Conservation (phyloP, 2,329 filamentous ascomycete species). For the Amauroascus verrucosus region DNA sequence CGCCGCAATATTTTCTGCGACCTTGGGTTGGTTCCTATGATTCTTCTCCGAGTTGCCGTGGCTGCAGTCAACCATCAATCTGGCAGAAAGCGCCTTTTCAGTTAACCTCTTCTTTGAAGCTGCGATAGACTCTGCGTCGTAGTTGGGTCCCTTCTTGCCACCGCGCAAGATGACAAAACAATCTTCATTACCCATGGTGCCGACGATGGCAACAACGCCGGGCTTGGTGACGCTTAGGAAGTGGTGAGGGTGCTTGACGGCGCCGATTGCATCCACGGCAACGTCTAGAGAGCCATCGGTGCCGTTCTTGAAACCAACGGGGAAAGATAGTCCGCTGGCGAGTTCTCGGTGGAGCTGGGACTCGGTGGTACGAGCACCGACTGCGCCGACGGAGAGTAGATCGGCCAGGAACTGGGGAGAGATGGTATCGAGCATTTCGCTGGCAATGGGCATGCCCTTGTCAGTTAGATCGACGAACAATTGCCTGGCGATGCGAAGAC, state of each 20-base stretch:
- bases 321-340: slow-evolving; percentile 88
- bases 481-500: slow-evolving; percentile 72
- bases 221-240: slow-evolving; percentile 97
- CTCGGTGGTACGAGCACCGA: slow-evolving; percentile 94
- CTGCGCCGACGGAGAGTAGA: slow-evolving; percentile 77
- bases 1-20: slow-evolving; percentile 67
- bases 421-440: slow-evolving; percentile 97
- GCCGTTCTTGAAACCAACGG: slow-evolving; percentile 98
- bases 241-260: slow-evolving; percentile 84
- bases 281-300: slow-evolving; percentile 85
- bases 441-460: slow-evolving; percentile 90
- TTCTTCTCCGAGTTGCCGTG: slow-evolving; percentile 95
- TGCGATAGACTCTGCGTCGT: slow-evolving; percentile 71
- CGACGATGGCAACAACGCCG: slow-evolving; percentile 86
- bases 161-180: slow-evolving; percentile 94
- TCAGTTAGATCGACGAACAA: slow-evolving; percentile 86
- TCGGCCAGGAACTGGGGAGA: slow-evolving; percentile 95
- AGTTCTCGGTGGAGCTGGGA: slow-evolving; percentile 91
- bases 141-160: slow-evolving; percentile 89
- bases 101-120: slow-evolving; percentile 70
- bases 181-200: slow-evolving; percentile 89
- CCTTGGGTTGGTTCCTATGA: slow-evolving; percentile 94
- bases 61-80: slow-evolving; percentile 96
- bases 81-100: slow-evolving; percentile 61
- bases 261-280: slow-evolving; percentile 89